Conservation (phyloP, 352 stramenopile genomes). For the Phytophthora pistaciae region DNA sequence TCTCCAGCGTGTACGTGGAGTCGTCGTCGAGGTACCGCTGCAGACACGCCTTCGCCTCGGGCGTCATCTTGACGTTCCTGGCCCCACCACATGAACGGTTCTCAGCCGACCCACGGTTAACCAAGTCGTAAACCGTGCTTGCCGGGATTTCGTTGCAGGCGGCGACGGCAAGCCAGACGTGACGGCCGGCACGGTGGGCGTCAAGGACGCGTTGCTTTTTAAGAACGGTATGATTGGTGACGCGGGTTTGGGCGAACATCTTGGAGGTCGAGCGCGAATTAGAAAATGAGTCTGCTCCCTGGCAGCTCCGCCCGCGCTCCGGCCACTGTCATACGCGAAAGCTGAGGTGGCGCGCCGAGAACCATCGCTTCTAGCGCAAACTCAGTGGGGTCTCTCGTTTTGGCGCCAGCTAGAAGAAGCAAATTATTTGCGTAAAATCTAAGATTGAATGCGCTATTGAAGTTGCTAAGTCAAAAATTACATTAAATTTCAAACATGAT, state of each 20-base stretch:
- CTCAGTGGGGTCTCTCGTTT: no score
- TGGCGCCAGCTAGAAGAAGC: no score
- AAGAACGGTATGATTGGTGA: neutral
- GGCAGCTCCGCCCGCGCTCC: no score
- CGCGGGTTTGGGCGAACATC: neutral
- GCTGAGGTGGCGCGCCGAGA: no score
- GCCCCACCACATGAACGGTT: neutral
- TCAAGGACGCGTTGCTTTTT: neutral
- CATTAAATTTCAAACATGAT: no score
- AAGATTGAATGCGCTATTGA: no score
- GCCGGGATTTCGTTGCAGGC: neutral
- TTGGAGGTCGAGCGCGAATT: neutral
- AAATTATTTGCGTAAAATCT: no score
- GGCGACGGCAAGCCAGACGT: neutral
- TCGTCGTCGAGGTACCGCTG: neutral
- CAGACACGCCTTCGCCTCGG: neutral
- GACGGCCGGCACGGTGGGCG: neutral
- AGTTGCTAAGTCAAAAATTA: no score
- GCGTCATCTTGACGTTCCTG: neutral
- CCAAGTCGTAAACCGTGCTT: neutral
- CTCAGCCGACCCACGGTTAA: neutral
- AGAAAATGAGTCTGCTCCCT: neutral
- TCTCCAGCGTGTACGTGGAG: constrained; percentile 5
- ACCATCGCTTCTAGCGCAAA: no score
- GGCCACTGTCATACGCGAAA: no score